Evolutionary conservation across 164 flowering plant genomes (phyloP).

Genomic region (Macadamia integrifolia): DNA sequence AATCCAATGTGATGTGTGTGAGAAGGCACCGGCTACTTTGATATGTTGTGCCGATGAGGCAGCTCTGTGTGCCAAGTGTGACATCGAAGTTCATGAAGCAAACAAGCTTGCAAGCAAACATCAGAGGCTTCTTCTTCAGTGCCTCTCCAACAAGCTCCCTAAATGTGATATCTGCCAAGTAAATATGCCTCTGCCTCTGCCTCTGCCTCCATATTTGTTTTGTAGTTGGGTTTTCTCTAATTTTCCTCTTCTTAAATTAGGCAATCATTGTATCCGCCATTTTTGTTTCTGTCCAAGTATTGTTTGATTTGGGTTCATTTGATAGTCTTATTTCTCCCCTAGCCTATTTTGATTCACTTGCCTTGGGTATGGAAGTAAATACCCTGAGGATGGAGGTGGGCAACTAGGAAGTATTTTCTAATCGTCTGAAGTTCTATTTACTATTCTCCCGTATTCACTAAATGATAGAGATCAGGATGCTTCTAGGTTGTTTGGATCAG

Average conservation of each 20-base stretch:
- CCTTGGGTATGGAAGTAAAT: too few relatives aligned
- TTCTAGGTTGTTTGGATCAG: neutral
- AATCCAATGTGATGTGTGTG: slow-evolving; percentile 97
- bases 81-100: slow-evolving; percentile 86
- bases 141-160: slow-evolving; percentile 78
- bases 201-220: neutral
- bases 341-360: too few relatives aligned
- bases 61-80: slow-evolving; percentile 82
- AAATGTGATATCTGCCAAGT: slow-evolving; percentile 92
- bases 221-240: neutral
- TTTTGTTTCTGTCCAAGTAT: too few relatives aligned
- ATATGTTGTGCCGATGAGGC: slow-evolving; percentile 99
- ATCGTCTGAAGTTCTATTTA: too few relatives aligned
- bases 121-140: slow-evolving; percentile 80
- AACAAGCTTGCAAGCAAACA: slow-evolving; percentile 98
- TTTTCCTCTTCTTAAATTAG: neutral
- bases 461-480: neutral
- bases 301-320: too few relatives aligned
- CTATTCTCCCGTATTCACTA: too few relatives aligned
- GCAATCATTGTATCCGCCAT: too few relatives aligned
- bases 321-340: too few relatives aligned
- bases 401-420: too few relatives aligned
- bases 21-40: slow-evolving; percentile 84
- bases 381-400: too few relatives aligned
- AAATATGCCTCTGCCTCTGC: neutral